These are phyloP conservation scores for Trichoderma orchidacearum DNA, from an alignment of 495 filamentous ascomycete species.

Conservation along the genomic window DNA sequence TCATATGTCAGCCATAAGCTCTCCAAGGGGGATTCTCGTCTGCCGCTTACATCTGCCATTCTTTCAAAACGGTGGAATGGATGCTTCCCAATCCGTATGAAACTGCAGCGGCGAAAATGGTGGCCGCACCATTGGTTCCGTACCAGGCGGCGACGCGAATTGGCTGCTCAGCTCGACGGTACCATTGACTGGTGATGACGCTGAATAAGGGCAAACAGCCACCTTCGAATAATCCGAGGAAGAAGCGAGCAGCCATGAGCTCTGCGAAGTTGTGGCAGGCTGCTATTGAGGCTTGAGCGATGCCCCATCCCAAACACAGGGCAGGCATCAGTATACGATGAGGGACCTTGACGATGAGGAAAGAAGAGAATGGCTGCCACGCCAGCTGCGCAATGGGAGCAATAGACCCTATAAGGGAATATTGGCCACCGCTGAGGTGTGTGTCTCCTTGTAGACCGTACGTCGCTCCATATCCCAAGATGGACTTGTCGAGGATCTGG, in stretches of 20 bases:
- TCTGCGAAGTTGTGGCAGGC: slow-evolving; percentile 26
- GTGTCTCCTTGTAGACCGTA: slow-evolving; percentile 46
- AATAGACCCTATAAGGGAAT: slow-evolving; percentile 48
- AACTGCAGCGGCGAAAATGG: slow-evolving; percentile 46
- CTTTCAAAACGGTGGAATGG: slow-evolving; percentile 29
- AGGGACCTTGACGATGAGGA: slow-evolving; percentile 51
- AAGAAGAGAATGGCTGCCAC: slow-evolving; percentile 53
- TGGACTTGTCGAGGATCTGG: slow-evolving; percentile 50
- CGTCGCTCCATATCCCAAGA: slow-evolving; percentile 48
- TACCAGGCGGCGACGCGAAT: slow-evolving; percentile 54
- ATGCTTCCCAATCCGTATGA: slow-evolving; percentile 49
- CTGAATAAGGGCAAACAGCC: slow-evolving; percentile 35
- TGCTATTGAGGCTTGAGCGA: slow-evolving; percentile 44
- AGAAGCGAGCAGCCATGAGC: slow-evolving; percentile 41
- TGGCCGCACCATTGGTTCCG: slow-evolving; percentile 46
- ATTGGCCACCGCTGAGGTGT: slow-evolving; percentile 41
- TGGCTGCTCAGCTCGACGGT: slow-evolving; percentile 47
- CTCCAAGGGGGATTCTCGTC: too few species aligned
- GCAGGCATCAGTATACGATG: slow-evolving; percentile 49
- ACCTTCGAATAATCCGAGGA: slow-evolving; percentile 50
- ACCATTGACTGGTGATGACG: slow-evolving; percentile 43
- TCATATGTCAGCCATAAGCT: too few species aligned
- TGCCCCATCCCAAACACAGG: slow-evolving; percentile 46
- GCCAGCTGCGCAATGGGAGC: slow-evolving; percentile 49
- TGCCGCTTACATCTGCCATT: slow-evolving; percentile 47